phyloP scores from a whole-genome alignment of 768 basidiomycete genomes.

The Clathrus columnatus region DNA sequence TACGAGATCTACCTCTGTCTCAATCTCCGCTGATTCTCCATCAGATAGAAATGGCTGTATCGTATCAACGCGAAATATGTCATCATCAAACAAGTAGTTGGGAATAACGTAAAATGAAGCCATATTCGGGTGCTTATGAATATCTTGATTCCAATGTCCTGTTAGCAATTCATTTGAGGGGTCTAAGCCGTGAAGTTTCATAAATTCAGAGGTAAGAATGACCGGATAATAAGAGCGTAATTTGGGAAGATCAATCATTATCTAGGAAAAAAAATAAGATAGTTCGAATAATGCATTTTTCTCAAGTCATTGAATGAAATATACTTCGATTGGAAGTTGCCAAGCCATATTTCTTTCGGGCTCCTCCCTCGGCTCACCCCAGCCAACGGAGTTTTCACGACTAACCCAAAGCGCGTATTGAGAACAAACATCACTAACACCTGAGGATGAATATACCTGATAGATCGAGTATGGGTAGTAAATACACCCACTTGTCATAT shows the following conservation, averaged over 20 bases:
- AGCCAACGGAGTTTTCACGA: constrained; percentile 34
- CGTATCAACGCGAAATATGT: constrained; percentile 30
- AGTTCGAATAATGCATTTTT: constrained; percentile 25
- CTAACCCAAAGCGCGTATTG: constrained; percentile 37
- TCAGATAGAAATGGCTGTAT: constrained; percentile 15
- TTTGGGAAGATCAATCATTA: constrained; percentile 36
- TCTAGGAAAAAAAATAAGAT: constrained; percentile 27
- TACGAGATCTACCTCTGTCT: constrained; percentile 14
- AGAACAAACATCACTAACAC: constrained; percentile 24
- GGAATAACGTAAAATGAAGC: constrained; percentile 28
- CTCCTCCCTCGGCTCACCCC: constrained; percentile 32
- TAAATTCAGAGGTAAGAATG: constrained; percentile 33
- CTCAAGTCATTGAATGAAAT: neutral
- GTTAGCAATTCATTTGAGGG: constrained; percentile 27
- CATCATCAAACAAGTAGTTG: constrained; percentile 34
- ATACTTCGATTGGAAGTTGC: constrained; percentile 17
- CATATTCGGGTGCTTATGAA: constrained; percentile 23
- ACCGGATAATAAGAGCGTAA: constrained; percentile 30
- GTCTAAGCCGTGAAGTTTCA: constrained; percentile 30
- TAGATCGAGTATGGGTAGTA: neutral
- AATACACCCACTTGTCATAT: constrained; percentile 24
- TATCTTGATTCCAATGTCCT: constrained; percentile 31
- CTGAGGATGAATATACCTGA: neutral
- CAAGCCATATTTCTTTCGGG: constrained; percentile 24
- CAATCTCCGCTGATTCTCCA: constrained; percentile 28